Conservation (phyloP, 2,329 filamentous ascomycete genomes). For the Monilinia fructigena region DNA sequence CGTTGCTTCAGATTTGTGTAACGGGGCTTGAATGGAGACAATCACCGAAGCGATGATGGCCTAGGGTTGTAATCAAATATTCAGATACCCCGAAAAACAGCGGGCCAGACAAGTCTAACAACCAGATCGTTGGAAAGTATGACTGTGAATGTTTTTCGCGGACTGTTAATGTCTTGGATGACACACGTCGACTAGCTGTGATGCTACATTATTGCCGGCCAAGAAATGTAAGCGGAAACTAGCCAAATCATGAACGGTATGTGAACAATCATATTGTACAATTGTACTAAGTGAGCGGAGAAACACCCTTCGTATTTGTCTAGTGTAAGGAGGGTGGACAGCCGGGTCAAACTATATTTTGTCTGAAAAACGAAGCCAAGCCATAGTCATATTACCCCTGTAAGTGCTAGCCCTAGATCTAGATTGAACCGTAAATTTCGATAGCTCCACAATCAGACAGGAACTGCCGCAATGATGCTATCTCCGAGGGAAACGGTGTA, state of each 20-base stretch:
- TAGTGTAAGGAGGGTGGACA: neutral
- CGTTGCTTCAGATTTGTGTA: neutral
- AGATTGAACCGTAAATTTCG: neutral
- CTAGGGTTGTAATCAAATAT: neutral
- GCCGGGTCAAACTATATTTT: neutral
- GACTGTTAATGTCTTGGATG: neutral
- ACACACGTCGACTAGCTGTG: neutral
- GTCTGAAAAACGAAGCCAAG: neutral
- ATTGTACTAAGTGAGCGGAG: neutral
- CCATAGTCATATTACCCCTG: neutral
- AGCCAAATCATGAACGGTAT: neutral
- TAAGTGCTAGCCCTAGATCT: neutral
- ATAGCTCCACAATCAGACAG: neutral
- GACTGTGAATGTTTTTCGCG: neutral
- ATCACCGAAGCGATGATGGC: neutral
- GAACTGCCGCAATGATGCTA: constrained; percentile 1
- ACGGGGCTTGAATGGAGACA: neutral
- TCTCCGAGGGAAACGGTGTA: constrained; percentile 14
- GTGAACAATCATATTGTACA: neutral
- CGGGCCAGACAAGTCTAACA: neutral
- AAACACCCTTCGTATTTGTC: neutral
- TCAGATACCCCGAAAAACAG: neutral
- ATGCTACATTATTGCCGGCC: neutral
- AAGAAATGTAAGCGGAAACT: neutral
- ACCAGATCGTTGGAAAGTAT: neutral